Evolutionary conservation across 2,329 filamentous ascomycete species (phyloP).

Genomic region (Ophiobolus disseminans): DNA sequence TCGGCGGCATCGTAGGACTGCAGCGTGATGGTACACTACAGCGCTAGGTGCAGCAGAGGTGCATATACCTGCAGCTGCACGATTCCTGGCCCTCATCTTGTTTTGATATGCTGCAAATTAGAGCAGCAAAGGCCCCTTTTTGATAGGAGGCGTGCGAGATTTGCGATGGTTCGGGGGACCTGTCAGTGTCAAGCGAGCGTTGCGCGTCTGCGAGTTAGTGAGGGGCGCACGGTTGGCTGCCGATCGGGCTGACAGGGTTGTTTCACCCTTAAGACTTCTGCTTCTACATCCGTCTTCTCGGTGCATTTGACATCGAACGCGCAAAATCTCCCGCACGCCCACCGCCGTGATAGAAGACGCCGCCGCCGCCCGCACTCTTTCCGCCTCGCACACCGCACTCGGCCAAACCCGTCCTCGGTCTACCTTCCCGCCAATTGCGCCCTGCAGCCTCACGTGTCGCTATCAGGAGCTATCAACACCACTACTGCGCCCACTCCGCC

Average conservation of each 20-base stretch:
- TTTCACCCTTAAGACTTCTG: constrained; percentile 4
- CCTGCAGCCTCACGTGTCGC: constrained; percentile 2
- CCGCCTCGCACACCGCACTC: neutral
- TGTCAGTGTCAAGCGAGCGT: constrained; percentile 8
- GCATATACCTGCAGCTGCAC: constrained; percentile 10
- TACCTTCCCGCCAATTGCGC: constrained; percentile 2
- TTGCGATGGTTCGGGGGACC: constrained; percentile 1
- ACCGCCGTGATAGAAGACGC: neutral
- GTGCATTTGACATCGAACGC: no score
- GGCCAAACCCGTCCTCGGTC: neutral
- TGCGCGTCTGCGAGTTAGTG: constrained; percentile 1
- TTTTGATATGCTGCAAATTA: constrained; percentile 8
- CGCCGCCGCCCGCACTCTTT: neutral
- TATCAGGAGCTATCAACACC: constrained; percentile 4
- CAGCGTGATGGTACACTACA: constrained; percentile 1
- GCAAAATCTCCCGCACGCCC: constrained; percentile 2
- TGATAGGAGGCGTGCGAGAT: constrained; percentile 8
- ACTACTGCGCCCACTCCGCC: no score
- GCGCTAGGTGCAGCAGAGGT: constrained; percentile 7
- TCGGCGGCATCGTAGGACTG: constrained; percentile 15
- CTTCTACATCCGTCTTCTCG: no score
- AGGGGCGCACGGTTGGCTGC: constrained; percentile 2
- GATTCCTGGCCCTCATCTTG: constrained; percentile 10
- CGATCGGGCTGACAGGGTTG: constrained; percentile 6
- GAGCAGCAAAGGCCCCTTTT: constrained; percentile 6